A percentile compares a stretch with the other conserved stretches of the same genome.
These are phyloP conservation scores for Penicillium griseofulvum DNA, from an alignment of 2,329 filamentous ascomycete genomes.

Conservation along the genomic window DNA sequence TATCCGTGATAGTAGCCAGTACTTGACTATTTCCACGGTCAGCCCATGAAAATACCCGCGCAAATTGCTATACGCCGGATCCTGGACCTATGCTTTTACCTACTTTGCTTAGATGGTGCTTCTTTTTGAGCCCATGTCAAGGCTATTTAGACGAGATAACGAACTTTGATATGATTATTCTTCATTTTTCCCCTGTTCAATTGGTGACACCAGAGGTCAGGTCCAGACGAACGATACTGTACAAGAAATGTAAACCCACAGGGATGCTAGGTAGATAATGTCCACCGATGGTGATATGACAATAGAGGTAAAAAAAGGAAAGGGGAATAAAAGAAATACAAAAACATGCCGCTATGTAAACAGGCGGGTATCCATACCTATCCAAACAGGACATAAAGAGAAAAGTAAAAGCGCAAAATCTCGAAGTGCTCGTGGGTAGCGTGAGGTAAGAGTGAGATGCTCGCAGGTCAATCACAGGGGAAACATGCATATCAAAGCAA, in stretches of 20 bases:
- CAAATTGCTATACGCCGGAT: not conserved
- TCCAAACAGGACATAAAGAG: conserved; percentile 9
- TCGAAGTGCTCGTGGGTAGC: conserved; percentile 21
- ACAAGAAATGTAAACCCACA: conserved; percentile 1
- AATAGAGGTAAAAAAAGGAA: not conserved
- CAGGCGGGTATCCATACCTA: conserved; percentile 24
- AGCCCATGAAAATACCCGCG: not conserved
- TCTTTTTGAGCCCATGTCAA: not conserved
- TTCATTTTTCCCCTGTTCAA: not conserved
- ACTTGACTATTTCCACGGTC: not conserved
- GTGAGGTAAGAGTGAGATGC: conserved; percentile 9
- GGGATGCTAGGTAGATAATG: not conserved
- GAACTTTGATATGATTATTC: conserved; percentile 5
- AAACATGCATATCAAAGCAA: not conserved
- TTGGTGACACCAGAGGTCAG: not conserved
- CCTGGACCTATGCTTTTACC: not conserved
- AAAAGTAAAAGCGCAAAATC: conserved; percentile 1
- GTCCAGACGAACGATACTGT: not conserved
- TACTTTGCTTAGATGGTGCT: not conserved
- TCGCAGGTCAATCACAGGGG: not conserved
- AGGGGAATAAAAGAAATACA: conserved; percentile 6
- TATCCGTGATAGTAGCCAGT: conserved; percentile 2
- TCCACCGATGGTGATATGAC: not conserved
- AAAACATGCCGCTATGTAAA: conserved; percentile 10
- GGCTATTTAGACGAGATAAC: conserved; percentile 10